phyloP scores from a whole-genome alignment of 2,329 filamentous ascomycete genomes.

The Endocalyx cinctus region DNA sequence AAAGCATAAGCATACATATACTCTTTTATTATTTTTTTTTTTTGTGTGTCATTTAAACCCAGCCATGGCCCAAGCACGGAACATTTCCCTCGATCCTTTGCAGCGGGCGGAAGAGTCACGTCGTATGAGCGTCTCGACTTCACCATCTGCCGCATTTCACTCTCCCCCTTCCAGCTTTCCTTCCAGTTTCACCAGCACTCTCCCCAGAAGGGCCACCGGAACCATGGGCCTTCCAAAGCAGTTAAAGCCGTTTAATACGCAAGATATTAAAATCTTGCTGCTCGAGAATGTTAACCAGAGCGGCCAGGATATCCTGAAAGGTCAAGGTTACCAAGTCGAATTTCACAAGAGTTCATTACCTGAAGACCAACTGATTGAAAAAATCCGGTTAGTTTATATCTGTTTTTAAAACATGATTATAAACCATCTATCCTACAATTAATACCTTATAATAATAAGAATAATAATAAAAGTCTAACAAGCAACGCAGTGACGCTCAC shows the following conservation, averaged over 20 bases:
- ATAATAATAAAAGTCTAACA: neutral
- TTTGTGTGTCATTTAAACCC: too few relatives aligned
- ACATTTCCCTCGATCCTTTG: slow-evolving; percentile 39
- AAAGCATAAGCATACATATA: too few relatives aligned
- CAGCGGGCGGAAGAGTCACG: slow-evolving; percentile 40
- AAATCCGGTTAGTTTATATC: slow-evolving; percentile 67
- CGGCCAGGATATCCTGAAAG: slow-evolving; percentile 73
- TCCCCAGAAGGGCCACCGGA: too few relatives aligned
- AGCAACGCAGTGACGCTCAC: slow-evolving; percentile 69
- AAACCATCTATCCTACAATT: neutral
- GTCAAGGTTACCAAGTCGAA: slow-evolving; percentile 95
- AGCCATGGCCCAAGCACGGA: slow-evolving; percentile 41
- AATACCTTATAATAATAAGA: neutral
- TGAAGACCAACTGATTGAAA: slow-evolving; percentile 92
- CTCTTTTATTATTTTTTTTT: too few relatives aligned
- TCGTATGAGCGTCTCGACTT: slow-evolving; percentile 66
- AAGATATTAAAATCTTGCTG: slow-evolving; percentile 93
- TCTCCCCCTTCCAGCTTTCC: slow-evolving; percentile 66
- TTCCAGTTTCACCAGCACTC: too few relatives aligned
- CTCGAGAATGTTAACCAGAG: slow-evolving; percentile 95
- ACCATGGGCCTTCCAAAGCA: slow-evolving; percentile 60
- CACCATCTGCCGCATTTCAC: slow-evolving; percentile 70
- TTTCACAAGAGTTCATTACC: slow-evolving; percentile 81
- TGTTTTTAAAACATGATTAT: neutral
- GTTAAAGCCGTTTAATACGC: slow-evolving; percentile 90